These are phyloP conservation scores for Omphalotus olearius DNA, from an alignment of 1,284 basidiomycete species.

Conservation along the genomic window DNA sequence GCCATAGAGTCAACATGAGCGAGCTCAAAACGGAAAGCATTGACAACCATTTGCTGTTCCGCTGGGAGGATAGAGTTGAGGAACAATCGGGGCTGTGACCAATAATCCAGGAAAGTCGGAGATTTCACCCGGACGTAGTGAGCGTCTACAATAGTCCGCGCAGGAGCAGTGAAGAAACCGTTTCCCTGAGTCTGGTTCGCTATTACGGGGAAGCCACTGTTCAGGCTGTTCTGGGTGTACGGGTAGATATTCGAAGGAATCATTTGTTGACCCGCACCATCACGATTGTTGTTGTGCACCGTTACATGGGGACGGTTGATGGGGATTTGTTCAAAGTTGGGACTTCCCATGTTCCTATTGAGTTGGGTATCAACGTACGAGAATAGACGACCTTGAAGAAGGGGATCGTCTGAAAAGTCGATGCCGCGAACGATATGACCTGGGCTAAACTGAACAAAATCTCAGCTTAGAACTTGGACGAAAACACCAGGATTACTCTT, in stretches of 20 bases:
- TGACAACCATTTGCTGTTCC: conserved; percentile 9
- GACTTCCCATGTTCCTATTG: conserved; percentile 9
- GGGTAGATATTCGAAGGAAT: conserved; percentile 2
- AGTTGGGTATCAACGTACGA: conserved; percentile 11
- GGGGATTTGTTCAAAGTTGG: conserved; percentile 9
- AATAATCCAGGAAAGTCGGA: conserved; percentile 3
- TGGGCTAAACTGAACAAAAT: not conserved
- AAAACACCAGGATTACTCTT: not conserved
- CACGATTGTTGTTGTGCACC: conserved; percentile 10
- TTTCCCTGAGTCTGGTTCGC: conserved; percentile 8
- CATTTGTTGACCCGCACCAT: conserved; percentile 8
- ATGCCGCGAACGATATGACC: conserved; percentile 9
- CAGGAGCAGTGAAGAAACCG: conserved; percentile 9
- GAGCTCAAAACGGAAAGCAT: conserved; percentile 7
- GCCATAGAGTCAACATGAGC: not conserved
- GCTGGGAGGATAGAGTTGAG: conserved; percentile 3
- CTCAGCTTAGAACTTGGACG: not conserved
- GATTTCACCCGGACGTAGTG: conserved; percentile 2
- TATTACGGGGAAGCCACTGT: conserved; percentile 1
- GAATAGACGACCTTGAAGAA: conserved; percentile 10
- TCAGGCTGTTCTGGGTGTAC: conserved; percentile 7
- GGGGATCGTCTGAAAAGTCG: conserved; percentile 10
- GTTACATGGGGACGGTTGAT: conserved; percentile 4
- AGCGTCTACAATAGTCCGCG: conserved; percentile 1
- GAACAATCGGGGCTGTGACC: conserved; percentile 7